These are phyloP conservation scores for Avena sativa DNA, from an alignment of 176 grass and related monocot genomes.

Conservation along the genomic window DNA sequence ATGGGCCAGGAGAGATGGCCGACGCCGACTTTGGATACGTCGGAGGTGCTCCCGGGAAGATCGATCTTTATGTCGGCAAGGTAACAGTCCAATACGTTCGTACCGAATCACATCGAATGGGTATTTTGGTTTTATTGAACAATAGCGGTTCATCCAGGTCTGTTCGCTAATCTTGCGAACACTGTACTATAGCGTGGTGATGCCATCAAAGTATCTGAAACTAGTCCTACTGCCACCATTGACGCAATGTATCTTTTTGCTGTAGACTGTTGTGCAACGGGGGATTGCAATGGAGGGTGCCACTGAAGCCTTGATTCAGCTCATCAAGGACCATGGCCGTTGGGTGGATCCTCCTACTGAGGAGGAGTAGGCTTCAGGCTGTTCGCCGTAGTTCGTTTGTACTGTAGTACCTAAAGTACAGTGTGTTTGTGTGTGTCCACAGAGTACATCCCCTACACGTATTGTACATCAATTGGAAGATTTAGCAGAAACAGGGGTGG, in stretches of 20 bases:
- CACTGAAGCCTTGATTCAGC: slow-evolving; percentile 90
- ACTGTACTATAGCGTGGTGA: background rate
- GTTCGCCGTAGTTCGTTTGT: slow-evolving; percentile 38
- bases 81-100: slow-evolving; percentile 45
- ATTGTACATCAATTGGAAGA: slow-evolving; percentile 47
- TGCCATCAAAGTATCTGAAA: slow-evolving; percentile 10
- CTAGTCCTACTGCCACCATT: background rate
- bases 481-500: slow-evolving; percentile 34
- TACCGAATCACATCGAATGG: slow-evolving; percentile 25
- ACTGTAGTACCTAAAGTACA: background rate
- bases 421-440: background rate
- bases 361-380: slow-evolving; percentile 72
- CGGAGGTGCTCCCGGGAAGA: slow-evolving; percentile 93
- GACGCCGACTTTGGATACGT: slow-evolving; percentile 98
- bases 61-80: slow-evolving; percentile 98
- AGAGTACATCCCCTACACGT: slow-evolving; percentile 24
- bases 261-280: slow-evolving; percentile 77
- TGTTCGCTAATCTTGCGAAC: background rate
- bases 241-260: background rate
- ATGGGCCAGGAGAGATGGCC: slow-evolving; percentile 96
- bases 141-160: background rate
- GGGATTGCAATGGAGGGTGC: slow-evolving; percentile 94
- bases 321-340: slow-evolving; percentile 91
- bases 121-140: background rate
- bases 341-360: slow-evolving; percentile 83